Conservation (phyloP, 441 rosid species). For the Populus hybrid region DNA sequence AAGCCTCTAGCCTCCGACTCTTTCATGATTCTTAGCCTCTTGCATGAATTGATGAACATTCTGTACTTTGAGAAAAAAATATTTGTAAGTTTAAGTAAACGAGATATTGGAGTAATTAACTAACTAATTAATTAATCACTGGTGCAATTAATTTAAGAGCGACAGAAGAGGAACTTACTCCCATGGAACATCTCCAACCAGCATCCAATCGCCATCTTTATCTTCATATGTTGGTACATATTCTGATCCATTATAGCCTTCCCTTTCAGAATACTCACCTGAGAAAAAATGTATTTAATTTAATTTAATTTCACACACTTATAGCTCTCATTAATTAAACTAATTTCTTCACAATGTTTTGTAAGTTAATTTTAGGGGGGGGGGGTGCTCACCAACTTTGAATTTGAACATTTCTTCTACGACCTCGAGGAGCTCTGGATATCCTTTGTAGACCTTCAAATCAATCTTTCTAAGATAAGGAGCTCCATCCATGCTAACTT, state of each 20-base stretch:
- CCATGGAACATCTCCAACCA: constrained; percentile 52
- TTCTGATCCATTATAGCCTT: constrained; percentile 73
- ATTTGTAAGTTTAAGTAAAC: neutral
- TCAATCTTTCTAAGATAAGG: constrained; percentile 81
- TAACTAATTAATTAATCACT: no score
- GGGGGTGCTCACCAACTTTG: constrained; percentile 38
- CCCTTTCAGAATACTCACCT: constrained; percentile 62
- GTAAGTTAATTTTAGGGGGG: neutral
- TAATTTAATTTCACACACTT: neutral
- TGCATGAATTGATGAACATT: constrained; percentile 66
- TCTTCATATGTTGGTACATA: constrained; percentile 71
- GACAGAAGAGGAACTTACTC: constrained; percentile 40
- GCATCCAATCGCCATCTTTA: constrained; percentile 55
- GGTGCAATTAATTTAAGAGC: neutral
- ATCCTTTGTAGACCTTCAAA: constrained; percentile 51
- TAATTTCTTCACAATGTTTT: neutral
- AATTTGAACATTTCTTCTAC: constrained; percentile 69
- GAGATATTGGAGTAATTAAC: no score
- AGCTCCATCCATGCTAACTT: constrained; percentile 89
- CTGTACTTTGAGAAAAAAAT: constrained; percentile 17
- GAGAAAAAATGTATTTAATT: constrained; percentile 1
- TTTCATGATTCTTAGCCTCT: constrained; percentile 31
- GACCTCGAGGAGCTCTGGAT: constrained; percentile 53
- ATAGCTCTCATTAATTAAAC: neutral
- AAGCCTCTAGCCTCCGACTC: constrained; percentile 42